Percentiles rank a stretch among this genome's conserved stretches.
phyloP scores from a whole-genome alignment of 2,329 filamentous ascomycete species.

The Diaporthe sp. region DNA sequence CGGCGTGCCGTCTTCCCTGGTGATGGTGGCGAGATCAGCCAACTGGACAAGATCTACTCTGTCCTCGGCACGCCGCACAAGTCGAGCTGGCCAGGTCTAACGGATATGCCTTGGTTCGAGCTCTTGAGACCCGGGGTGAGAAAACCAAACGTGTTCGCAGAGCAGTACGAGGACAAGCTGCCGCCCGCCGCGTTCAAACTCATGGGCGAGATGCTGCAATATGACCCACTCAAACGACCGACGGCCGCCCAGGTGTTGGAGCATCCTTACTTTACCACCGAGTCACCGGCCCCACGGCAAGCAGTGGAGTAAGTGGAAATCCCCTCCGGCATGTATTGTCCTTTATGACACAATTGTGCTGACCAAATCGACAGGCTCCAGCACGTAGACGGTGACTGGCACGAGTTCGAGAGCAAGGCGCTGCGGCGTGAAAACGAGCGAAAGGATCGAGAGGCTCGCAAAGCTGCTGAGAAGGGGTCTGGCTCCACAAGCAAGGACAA shows the following conservation, averaged over 20 bases:
- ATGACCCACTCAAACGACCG: constrained; percentile 87
- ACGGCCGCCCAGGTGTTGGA: constrained; percentile 86
- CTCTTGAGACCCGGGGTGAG: constrained; percentile 84
- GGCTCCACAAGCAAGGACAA: constrained; percentile 41
- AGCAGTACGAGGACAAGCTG: constrained; percentile 84
- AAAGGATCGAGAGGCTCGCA: constrained; percentile 66
- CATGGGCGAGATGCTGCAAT: constrained; percentile 86
- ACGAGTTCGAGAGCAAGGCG: constrained; percentile 98
- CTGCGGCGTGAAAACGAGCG: constrained; percentile 90
- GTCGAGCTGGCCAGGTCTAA: constrained; percentile 87
- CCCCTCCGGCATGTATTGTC: background rate
- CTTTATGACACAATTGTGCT: constrained; percentile 44
- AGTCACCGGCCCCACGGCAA: constrained; percentile 83
- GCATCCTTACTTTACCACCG: constrained; percentile 88
- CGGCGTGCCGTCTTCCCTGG: constrained; percentile 94
- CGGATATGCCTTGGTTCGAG: constrained; percentile 98
- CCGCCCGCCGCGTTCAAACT: constrained; percentile 87
- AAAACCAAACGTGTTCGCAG: constrained; percentile 81
- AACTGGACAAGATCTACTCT: constrained; percentile 96
- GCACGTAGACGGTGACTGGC: constrained; percentile 92
- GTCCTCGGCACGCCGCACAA: constrained; percentile 89
- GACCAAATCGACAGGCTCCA: constrained; percentile 70
- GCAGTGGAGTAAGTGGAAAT: constrained; percentile 78
- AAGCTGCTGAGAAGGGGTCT: constrained; percentile 55
- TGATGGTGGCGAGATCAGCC: constrained; percentile 94